Evolutionary conservation across 2,329 filamentous ascomycete genomes (phyloP), one percentile per base, ranked within the genome.

Genomic region (Aspergillus hortae): DNA sequence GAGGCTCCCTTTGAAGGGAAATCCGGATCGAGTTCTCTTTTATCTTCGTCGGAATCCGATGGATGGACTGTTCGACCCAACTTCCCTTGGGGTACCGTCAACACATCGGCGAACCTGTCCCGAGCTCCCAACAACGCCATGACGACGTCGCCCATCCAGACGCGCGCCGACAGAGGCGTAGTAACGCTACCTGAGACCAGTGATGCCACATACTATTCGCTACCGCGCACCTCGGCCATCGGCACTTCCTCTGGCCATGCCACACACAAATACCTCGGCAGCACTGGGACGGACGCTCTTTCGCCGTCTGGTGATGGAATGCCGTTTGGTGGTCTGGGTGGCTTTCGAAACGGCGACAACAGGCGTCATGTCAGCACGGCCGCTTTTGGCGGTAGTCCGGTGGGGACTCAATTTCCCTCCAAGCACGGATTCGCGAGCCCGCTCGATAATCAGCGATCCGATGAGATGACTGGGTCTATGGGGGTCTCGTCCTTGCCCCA

Each of bases 1-100:
- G 62, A 72, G 2, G 60, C 57, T 33, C 63, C 57, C 9, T 70
- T 77, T 36, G 80, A 82, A 59, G 78, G 75, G 49, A 83, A 86
- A 63, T 85, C 83, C 3, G 88, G 87, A 45, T 89, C 87, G 5
- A 80, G 84, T 55, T 87, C 86, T 53, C 76, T 91, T 36, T 78
- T 88, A 54, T 79, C 83, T 42, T 82, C 84, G 40, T 88, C 87
- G 9, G 86, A 90, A 63, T 81, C 82, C 15, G 86, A 89, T 59
- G 75, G 78, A 44, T 89, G 86, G 84, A 68, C 63, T 54, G 71
- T 70, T 47, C 75, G 75, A 43, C 72, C 76, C 47, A 77, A 74
- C 56, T 73, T 78, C 35, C 79, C 81, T 14, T 90, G 87, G 87
- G 80, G 79, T 56, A 71, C 73, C 6, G 61, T 76, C 21, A 80